phyloP scores from a whole-genome alignment of 2,329 filamentous ascomycete species.

The Exophiala xenobiotica region DNA sequence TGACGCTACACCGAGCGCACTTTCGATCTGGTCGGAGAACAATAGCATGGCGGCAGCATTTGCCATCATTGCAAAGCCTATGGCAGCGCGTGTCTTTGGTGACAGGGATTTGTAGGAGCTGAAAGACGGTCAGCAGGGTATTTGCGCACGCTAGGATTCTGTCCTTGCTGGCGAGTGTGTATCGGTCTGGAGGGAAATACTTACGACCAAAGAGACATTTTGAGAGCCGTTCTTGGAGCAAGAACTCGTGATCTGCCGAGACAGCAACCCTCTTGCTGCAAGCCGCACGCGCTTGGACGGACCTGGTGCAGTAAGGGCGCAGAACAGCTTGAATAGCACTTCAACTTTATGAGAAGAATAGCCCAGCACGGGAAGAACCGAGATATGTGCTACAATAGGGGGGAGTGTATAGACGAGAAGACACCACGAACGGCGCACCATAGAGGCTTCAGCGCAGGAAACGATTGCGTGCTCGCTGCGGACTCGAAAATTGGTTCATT shows the following conservation, averaged over 20 bases:
- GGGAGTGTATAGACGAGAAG: too few relatives aligned
- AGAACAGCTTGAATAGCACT: too few relatives aligned
- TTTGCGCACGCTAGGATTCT: too few relatives aligned
- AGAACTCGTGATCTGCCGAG: too few relatives aligned
- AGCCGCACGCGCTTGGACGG: too few relatives aligned
- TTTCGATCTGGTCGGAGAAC: slow-evolving; percentile 31
- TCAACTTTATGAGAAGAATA: too few relatives aligned
- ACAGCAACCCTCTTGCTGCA: background rate
- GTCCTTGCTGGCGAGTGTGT: too few relatives aligned
- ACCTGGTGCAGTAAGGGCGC: too few relatives aligned
- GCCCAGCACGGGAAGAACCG: too few relatives aligned
- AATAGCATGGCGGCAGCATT: slow-evolving; percentile 28
- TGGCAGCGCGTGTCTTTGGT: slow-evolving; percentile 28
- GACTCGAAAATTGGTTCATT: slow-evolving; percentile 1
- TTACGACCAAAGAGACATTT: slow-evolving; percentile 29
- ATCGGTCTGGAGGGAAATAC: too few relatives aligned
- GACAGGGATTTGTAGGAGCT: slow-evolving; percentile 30
- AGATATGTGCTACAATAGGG: too few relatives aligned
- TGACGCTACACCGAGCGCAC: slow-evolving; percentile 24
- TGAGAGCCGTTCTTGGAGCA: background rate
- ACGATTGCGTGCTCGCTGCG: slow-evolving; percentile 10
- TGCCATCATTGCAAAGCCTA: slow-evolving; percentile 29
- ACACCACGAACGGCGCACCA: background rate
- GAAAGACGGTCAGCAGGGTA: slow-evolving; percentile 1
- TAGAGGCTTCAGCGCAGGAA: background rate